Conservation (phyloP, 305 asterid species). For the Rubia peregrina region DNA sequence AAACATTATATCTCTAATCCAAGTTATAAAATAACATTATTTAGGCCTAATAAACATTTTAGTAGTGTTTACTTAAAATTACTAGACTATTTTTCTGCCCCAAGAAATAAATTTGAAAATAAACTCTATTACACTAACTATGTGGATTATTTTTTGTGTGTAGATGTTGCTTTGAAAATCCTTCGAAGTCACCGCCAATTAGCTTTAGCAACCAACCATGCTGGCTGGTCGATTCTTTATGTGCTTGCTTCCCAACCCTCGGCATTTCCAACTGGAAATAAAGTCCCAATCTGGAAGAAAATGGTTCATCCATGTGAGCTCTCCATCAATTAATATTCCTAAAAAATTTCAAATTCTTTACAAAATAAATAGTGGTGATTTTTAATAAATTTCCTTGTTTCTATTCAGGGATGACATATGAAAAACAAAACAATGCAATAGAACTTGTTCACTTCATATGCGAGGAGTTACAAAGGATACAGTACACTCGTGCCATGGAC, state of each 20-base stretch:
- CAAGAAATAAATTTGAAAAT: too few relatives aligned
- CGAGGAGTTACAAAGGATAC: neutral
- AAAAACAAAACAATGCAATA: neutral
- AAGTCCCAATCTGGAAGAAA: neutral
- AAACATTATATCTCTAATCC: too few relatives aligned
- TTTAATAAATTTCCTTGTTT: neutral
- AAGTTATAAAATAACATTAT: too few relatives aligned
- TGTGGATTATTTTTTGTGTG: too few relatives aligned
- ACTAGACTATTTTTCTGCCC: too few relatives aligned
- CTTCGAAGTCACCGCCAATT: neutral
- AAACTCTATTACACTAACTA: too few relatives aligned
- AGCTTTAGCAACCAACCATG: neutral
- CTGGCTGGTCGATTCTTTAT: neutral
- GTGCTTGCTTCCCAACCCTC: constrained; percentile 5
- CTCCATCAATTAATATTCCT: neutral
- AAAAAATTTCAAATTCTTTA: neutral
- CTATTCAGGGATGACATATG: neutral
- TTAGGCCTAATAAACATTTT: too few relatives aligned
- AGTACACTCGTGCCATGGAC: neutral
- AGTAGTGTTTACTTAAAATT: too few relatives aligned
- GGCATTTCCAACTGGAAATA: neutral
- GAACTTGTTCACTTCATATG: constrained; percentile 7
- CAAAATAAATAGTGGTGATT: neutral
- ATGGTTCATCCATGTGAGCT: neutral
- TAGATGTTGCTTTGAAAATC: constrained; percentile 6